A percentile compares a stretch with the other conserved stretches of the same genome.
phyloP scores from a whole-genome alignment of 1,284 basidiomycete species.

The Pterula multifida region DNA sequence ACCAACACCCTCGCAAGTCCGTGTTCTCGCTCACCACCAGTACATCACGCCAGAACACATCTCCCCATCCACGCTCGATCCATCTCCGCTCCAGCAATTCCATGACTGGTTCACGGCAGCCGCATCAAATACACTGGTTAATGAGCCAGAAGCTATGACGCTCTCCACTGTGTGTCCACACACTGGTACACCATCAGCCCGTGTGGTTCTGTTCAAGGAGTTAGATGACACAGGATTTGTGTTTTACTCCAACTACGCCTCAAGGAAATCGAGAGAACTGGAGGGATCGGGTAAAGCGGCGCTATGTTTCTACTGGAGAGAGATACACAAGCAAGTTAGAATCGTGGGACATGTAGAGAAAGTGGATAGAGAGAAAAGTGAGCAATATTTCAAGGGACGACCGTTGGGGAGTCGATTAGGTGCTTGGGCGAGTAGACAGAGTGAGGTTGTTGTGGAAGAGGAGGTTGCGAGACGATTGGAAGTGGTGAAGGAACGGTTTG shows the following conservation, averaged over 20 bases:
- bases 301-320: slow-evolving; percentile 87
- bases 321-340: slow-evolving; percentile 73
- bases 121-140: slow-evolving; percentile 36
- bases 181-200: slow-evolving; percentile 62
- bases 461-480: slow-evolving; percentile 57
- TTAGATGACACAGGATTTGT: slow-evolving; percentile 81
- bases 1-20: slow-evolving; percentile 35
- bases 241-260: slow-evolving; percentile 95
- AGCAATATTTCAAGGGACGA: slow-evolving; percentile 76
- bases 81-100: slow-evolving; percentile 76
- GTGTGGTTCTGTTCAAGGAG: slow-evolving; percentile 88
- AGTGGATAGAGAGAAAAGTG: slow-evolving; percentile 57
- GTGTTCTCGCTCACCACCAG: slow-evolving; percentile 64
- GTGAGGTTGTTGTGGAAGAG: slow-evolving; percentile 58
- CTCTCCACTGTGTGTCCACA: slow-evolving; percentile 55
- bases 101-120: slow-evolving; percentile 73
- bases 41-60: slow-evolving; percentile 58
- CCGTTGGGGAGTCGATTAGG: slow-evolving; percentile 82
- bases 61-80: slow-evolving; percentile 41
- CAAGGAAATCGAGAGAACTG: slow-evolving; percentile 83
- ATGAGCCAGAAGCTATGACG: slow-evolving; percentile 83
- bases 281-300: slow-evolving; percentile 67
- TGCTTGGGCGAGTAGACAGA: slow-evolving; percentile 90
- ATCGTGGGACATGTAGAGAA: slow-evolving; percentile 81
- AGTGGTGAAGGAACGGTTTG: slow-evolving; percentile 50